Base-by-base conservation (phyloP, 305 asterid species). In the Fraxinus velutina region DNA sequence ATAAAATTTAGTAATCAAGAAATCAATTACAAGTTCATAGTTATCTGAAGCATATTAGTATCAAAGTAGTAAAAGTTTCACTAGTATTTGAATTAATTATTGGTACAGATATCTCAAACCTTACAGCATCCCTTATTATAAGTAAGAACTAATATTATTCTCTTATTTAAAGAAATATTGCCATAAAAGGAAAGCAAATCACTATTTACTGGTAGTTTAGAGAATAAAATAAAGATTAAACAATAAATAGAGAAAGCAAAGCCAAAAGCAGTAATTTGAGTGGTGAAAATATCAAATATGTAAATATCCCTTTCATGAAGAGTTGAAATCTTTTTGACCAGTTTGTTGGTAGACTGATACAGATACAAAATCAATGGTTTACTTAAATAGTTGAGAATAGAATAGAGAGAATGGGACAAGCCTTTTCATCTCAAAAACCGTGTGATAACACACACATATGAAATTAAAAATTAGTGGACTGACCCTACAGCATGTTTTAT, bases 401-500 rank as follows among this genome's bases (percentile, higher is more conserved):
- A n/a, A 68, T 74, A 78, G 64, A 71, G 62, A 77, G 27, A 78
- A 78, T 1, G 32, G 15, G 76, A 27, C 37, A 24, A 57, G 74
- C 57, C 37, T 68, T 29, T 72, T 83, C 76, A 17, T 68, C 68
- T 57, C 68, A 57, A 17, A 24, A 57, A 57, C 68, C 12, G 2
- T 17, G 73, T 76, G 30, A 73, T 52, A 30, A 47, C 80, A 8
- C 68, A 24, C 22, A 17, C 39, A 39, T n/a, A 39, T 21, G 27
- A 36, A 70, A 66, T 17, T 60, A 24, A 74, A 52, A 36, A 66
- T 22, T 37, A 75, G 15, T 73, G 78, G 73, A 42, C 34, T 13
- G 66, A 57, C 60, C 71, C 6, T 17, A 44, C 47, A 33, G 57
- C 80, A 83, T 2, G 73, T 79, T 70, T 83, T 79, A 50, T 24